These are phyloP conservation scores for Theobroma cacao DNA, from an alignment of 345 rosid genomes.

Conservation along the genomic window DNA sequence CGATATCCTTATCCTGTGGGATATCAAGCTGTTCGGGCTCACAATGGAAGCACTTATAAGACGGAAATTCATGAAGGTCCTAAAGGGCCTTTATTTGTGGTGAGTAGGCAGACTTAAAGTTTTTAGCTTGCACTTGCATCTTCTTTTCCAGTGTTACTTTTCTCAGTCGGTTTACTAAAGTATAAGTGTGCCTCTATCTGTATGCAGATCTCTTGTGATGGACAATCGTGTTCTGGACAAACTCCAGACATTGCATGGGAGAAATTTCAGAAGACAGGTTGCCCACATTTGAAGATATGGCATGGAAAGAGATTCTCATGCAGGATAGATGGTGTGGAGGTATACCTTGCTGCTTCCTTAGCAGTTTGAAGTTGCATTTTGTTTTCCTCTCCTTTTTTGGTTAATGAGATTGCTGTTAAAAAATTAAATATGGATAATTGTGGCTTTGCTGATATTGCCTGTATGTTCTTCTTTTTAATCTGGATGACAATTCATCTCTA, in stretches of 20 bases:
- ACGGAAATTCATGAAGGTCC: constrained; percentile 76
- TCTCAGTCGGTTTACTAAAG: neutral
- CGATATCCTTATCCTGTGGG: constrained; percentile 95
- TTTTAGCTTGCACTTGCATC: constrained; percentile 7
- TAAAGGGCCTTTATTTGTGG: constrained; percentile 83
- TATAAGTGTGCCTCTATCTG: neutral
- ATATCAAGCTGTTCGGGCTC: constrained; percentile 64
- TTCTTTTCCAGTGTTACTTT: neutral
- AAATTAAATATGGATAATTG: neutral
- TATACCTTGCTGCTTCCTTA: constrained; percentile 24
- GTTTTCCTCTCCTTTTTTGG: neutral
- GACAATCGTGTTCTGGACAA: constrained; percentile 60
- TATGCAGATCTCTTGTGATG: constrained; percentile 68
- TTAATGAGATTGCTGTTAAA: neutral
- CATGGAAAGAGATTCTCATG: constrained; percentile 78
- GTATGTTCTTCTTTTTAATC: neutral
- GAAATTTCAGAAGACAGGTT: constrained; percentile 67
- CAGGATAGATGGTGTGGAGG: constrained; percentile 79
- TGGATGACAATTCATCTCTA: neutral
- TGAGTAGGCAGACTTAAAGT: constrained; percentile 29
- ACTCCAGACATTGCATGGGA: constrained; percentile 87
- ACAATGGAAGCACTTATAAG: constrained; percentile 50
- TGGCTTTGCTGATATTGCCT: neutral
- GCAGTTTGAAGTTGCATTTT: neutral
- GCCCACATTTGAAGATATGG: constrained; percentile 53